Percentiles rank a stretch among this genome's conserved stretches.
Conservation (phyloP, 345 rosid genomes). For the Populus simonii region DNA sequence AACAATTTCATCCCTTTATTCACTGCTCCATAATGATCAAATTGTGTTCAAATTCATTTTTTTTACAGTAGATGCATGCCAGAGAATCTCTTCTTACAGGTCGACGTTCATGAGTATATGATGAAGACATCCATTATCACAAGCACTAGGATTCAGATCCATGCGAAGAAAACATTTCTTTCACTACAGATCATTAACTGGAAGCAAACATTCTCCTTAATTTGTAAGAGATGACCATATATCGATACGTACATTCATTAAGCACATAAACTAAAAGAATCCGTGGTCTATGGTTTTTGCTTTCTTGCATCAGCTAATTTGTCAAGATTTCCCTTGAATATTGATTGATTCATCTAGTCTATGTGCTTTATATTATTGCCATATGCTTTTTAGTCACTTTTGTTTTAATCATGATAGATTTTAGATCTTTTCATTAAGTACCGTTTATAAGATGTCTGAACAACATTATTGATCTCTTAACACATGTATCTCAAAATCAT, state of each 20-base stretch:
- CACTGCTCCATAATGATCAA: no score
- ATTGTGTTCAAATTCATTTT: no score
- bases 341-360: not conserved
- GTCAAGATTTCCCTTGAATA: not conserved
- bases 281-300: not conserved
- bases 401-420: conserved; percentile 16
- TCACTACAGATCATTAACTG: no score
- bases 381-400: conserved; percentile 18
- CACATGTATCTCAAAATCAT: not conserved
- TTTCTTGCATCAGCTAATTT: not conserved
- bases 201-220: not conserved
- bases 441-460: conserved; percentile 11
- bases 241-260: not conserved
- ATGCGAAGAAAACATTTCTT: no score
- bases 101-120: no score
- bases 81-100: not conserved
- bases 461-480: conserved; percentile 7
- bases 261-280: not conserved
- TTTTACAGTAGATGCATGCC: no score
- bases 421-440: conserved; percentile 14
- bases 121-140: no score
- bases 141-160: no score
- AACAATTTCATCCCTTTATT: no score
- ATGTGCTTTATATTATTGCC: conserved; percentile 1
- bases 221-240: not conserved